A percentile compares a stretch with the other conserved stretches of the same genome.
Evolutionary conservation across 2,329 filamentous ascomycete species (phyloP).

Genomic region (Colletotrichum spinosum): DNA sequence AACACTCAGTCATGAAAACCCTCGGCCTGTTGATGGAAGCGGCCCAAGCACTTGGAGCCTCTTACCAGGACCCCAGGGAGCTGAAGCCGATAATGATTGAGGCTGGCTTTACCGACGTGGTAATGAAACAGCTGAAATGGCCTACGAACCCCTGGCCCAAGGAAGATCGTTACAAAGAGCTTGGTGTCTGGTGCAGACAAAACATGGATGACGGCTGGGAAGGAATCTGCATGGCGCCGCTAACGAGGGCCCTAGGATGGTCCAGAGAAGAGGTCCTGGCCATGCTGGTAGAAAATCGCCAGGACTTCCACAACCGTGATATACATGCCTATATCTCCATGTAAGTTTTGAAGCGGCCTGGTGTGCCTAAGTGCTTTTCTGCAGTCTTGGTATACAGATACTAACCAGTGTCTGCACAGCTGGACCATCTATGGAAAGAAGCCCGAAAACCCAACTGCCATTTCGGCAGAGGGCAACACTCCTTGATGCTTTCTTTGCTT

Average conservation of each 20-base stretch:
- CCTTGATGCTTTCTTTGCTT: too few species aligned
- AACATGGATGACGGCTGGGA: not conserved
- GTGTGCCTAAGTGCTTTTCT: too few species aligned
- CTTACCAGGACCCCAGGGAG: slow-evolving; percentile 40
- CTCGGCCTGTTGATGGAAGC: slow-evolving; percentile 44
- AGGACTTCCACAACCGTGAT: too few species aligned
- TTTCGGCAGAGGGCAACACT: too few species aligned
- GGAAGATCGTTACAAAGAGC: slow-evolving; percentile 61
- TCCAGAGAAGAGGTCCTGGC: not conserved
- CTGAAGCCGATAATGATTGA: slow-evolving; percentile 56
- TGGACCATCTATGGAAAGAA: too few species aligned
- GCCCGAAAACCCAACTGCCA: too few species aligned
- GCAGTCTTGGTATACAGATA: too few species aligned
- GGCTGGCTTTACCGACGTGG: slow-evolving; percentile 65
- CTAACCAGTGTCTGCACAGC: too few species aligned
- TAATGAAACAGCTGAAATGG: slow-evolving; percentile 59
- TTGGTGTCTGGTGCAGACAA: slow-evolving; percentile 49
- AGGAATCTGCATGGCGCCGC: not conserved
- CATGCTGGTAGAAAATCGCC: too few species aligned
- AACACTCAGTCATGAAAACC: slow-evolving; percentile 46
- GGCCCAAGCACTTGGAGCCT: slow-evolving; percentile 42
- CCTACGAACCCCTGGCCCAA: slow-evolving; percentile 64
- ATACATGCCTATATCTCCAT: too few species aligned
- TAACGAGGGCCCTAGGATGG: not conserved
- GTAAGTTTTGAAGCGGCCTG: too few species aligned